Evolutionary conservation across 2,329 filamentous ascomycete genomes (phyloP).

Genomic region (Cladosporium colombiae): DNA sequence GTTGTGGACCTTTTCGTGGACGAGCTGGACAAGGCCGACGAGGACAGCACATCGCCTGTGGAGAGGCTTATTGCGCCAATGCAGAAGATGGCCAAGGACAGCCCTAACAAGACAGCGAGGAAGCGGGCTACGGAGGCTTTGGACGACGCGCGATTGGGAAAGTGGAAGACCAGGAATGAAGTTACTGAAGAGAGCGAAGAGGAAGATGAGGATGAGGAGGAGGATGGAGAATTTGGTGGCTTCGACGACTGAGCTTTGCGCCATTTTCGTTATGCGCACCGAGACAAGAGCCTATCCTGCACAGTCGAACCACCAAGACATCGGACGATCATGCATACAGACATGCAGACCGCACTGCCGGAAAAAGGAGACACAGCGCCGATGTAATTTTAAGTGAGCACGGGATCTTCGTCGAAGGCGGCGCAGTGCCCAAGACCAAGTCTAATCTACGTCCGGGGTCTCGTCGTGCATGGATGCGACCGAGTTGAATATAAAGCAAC

Average conservation of each 20-base stretch:
- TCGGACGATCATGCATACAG: background rate
- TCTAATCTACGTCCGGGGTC: background rate
- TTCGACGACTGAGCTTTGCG: slow-evolving; percentile 61
- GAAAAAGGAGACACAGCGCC: background rate
- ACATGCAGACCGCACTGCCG: background rate
- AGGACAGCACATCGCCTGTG: slow-evolving; percentile 46
- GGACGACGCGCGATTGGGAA: slow-evolving; percentile 71
- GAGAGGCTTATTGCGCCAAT: slow-evolving; percentile 57
- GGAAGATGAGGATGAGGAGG: slow-evolving; percentile 40
- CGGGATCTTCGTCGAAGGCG: background rate
- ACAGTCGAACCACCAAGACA: background rate
- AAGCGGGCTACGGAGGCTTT: slow-evolving; percentile 69
- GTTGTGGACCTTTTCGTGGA: slow-evolving; percentile 89
- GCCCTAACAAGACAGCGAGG: slow-evolving; percentile 71
- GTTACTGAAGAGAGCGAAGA: slow-evolving; percentile 42
- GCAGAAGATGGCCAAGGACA: slow-evolving; percentile 56
- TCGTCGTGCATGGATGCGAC: background rate
- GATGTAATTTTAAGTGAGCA: background rate
- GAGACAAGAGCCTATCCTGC: background rate
- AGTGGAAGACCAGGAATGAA: slow-evolving; percentile 52
- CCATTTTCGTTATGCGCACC: background rate
- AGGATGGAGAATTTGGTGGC: slow-evolving; percentile 52
- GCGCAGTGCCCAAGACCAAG: background rate
- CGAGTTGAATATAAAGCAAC: background rate
- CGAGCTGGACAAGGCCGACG: slow-evolving; percentile 73